These are phyloP conservation scores for Fusarium hainanense DNA, from an alignment of 2,329 filamentous ascomycete genomes.

Conservation along the genomic window DNA sequence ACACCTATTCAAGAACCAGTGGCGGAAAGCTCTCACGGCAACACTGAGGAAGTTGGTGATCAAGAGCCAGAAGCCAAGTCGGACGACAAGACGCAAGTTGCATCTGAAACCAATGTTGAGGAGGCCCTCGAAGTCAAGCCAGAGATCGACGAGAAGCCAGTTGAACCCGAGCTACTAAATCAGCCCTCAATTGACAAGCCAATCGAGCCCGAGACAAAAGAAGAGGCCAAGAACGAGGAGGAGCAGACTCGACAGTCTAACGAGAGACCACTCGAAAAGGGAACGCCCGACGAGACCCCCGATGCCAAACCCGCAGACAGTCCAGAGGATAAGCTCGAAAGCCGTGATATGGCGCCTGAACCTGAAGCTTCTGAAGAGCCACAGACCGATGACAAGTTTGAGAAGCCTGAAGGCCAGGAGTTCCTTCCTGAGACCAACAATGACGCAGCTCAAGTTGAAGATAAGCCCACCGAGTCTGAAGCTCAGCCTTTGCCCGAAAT, in stretches of 20 bases:
- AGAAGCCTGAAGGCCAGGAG: not conserved
- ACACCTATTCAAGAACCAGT: not conserved
- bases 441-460: not conserved
- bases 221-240: not conserved
- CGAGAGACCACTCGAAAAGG: not conserved
- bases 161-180: not conserved
- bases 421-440: not conserved
- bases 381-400: not conserved
- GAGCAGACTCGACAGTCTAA: not conserved
- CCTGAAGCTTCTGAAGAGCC: not conserved
- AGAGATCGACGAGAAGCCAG: not conserved
- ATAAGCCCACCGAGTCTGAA: not conserved
- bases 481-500: not conserved
- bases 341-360: not conserved
- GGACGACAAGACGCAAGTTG: not conserved
- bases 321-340: not conserved
- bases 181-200: not conserved
- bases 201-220: not conserved
- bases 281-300: not conserved
- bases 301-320: not conserved
- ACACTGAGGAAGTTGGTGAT: not conserved
- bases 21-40: not conserved
- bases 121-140: not conserved
- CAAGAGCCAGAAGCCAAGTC: not conserved
- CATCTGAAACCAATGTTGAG: not conserved